Conservation (phyloP, 768 basidiomycete genomes). For the Lactarius vividus region DNA sequence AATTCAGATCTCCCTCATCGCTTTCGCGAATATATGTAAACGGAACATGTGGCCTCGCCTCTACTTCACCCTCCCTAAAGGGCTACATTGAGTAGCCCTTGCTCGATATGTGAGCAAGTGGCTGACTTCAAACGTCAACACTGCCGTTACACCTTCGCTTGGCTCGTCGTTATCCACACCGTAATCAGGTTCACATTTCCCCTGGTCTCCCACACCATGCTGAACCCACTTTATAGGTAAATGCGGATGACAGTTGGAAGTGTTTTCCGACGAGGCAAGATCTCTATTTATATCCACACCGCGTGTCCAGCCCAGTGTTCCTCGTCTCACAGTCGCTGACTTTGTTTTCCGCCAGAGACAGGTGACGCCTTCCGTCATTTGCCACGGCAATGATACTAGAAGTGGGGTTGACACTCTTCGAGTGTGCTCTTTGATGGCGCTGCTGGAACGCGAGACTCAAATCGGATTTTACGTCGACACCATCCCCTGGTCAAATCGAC, state of each 20-base stretch:
- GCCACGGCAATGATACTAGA: neutral
- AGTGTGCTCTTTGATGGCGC: slow-evolving; percentile 38
- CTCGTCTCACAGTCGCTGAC: neutral
- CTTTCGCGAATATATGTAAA: neutral
- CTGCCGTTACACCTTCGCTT: slow-evolving; percentile 44
- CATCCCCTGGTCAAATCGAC: slow-evolving; percentile 44
- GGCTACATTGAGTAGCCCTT: too few relatives aligned
- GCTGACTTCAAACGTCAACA: too few relatives aligned
- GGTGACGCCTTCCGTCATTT: neutral
- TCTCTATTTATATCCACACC: slow-evolving; percentile 57
- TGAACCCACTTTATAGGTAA: slow-evolving; percentile 34
- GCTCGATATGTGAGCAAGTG: too few relatives aligned
- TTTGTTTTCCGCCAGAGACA: slow-evolving; percentile 19
- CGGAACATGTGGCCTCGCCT: too few relatives aligned
- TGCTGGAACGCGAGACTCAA: slow-evolving; percentile 39
- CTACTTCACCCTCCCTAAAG: slow-evolving; percentile 40
- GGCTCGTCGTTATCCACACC: slow-evolving; percentile 41
- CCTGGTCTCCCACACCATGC: slow-evolving; percentile 1
- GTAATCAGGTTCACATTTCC: slow-evolving; percentile 28
- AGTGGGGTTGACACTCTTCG: neutral
- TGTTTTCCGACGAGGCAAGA: slow-evolving; percentile 40
- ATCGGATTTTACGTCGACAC: slow-evolving; percentile 50
- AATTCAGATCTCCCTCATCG: slow-evolving; percentile 15
- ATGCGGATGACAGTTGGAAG: slow-evolving; percentile 50
- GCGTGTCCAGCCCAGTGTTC: slow-evolving; percentile 28